phyloP scores from a whole-genome alignment of 202 grass and related monocot genomes.

The Tripidium arundinaceum region DNA sequence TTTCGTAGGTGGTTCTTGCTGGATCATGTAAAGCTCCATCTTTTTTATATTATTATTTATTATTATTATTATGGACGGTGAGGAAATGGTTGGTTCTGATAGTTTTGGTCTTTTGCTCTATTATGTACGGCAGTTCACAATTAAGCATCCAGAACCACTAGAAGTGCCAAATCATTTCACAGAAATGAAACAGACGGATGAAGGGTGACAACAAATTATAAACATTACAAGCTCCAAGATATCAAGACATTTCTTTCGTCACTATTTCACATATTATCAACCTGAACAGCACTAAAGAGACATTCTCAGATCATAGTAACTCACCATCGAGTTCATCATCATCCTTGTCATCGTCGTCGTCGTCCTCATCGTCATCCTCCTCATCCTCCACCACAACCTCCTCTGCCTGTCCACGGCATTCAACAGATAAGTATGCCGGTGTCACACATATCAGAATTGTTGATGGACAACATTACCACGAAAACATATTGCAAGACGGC shows the following conservation, averaged over 20 bases:
- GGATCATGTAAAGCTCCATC: background rate
- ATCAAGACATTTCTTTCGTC: background rate
- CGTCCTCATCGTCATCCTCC: conserved; percentile 44
- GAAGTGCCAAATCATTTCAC: background rate
- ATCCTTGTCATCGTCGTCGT: conserved; percentile 63
- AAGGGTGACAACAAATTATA: background rate
- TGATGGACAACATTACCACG: background rate
- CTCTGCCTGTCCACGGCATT: conserved; percentile 31
- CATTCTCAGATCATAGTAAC: background rate
- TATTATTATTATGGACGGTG: background rate
- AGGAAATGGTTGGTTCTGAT: conserved; percentile 11
- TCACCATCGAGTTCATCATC: conserved; percentile 42
- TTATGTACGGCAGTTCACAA: background rate
- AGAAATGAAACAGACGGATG: background rate
- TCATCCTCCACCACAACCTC: conserved; percentile 63
- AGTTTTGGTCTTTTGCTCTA: background rate
- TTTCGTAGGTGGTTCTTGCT: background rate
- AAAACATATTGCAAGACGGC: background rate
- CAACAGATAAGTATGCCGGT: background rate
- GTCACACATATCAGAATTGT: background rate
- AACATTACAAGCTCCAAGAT: background rate
- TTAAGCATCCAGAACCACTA: background rate
- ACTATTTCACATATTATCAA: background rate
- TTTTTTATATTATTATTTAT: background rate
- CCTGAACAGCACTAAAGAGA: background rate